A percentile compares a stretch with the other conserved stretches of the same genome.
Evolutionary conservation across 257 asterid species (phyloP).

Genomic region (Penstemon eatonii): DNA sequence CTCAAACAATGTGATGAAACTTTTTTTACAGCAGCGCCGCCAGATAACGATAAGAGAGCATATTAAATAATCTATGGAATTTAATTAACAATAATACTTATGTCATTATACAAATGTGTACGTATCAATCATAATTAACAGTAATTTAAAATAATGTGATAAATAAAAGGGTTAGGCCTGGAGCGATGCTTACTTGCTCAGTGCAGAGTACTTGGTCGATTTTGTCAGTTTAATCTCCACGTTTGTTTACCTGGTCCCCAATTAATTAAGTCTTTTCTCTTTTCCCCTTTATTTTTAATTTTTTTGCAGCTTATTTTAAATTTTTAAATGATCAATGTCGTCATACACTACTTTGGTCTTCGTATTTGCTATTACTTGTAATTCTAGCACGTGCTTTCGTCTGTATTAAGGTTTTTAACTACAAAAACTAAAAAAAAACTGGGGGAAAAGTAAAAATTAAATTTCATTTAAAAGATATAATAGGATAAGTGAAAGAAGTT

Average conservation of each 20-base stretch:
- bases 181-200: constrained; percentile 40
- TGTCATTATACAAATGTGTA: constrained; percentile 27
- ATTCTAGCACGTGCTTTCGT: too few relatives aligned
- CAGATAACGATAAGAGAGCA: constrained; percentile 36
- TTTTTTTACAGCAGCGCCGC: constrained; percentile 36
- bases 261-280: too few relatives aligned
- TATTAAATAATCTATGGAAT: not conserved
- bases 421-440: too few relatives aligned
- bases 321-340: constrained; percentile 33
- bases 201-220: constrained; percentile 55
- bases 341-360: too few relatives aligned
- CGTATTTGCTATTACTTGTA: too few relatives aligned
- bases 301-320: constrained; percentile 35
- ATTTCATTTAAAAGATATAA: too few relatives aligned
- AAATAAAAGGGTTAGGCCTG: constrained; percentile 44
- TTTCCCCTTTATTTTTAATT: not conserved
- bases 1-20: constrained; percentile 23
- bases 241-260: constrained; percentile 28
- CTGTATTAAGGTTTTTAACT: too few relatives aligned
- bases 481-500: too few relatives aligned
- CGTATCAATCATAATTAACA: constrained; percentile 1
- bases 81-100: not conserved
- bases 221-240: constrained; percentile 29
- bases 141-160: not conserved
- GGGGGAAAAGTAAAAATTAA: too few relatives aligned